Conservation (phyloP, 306 rosid genomes). For the Delonix regia region DNA sequence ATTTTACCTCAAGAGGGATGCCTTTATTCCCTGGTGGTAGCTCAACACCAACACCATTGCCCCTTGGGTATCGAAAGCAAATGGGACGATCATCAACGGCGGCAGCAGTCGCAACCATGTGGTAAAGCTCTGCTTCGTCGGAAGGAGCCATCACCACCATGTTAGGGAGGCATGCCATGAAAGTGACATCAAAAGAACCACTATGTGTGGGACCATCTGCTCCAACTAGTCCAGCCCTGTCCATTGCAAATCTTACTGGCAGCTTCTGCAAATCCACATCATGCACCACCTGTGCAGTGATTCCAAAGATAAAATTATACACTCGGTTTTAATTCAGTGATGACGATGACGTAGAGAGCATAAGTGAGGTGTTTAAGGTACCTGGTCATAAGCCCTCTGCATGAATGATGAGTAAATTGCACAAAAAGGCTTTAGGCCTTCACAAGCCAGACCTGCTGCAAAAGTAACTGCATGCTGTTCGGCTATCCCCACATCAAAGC, state of each 20-base stretch:
- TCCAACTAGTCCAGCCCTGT: slow-evolving; percentile 95
- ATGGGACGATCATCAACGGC: slow-evolving; percentile 89
- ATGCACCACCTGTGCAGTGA: slow-evolving; percentile 79
- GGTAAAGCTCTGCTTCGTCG: slow-evolving; percentile 16
- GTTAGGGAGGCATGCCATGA: slow-evolving; percentile 98
- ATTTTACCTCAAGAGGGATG: slow-evolving; percentile 39
- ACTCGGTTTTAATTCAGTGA: slow-evolving; percentile 17
- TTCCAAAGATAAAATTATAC: slow-evolving; percentile 3
- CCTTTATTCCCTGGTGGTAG: slow-evolving; percentile 69
- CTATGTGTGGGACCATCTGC: slow-evolving; percentile 93
- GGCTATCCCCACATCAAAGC: slow-evolving; percentile 97
- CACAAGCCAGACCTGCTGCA: slow-evolving; percentile 94
- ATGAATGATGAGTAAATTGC: slow-evolving; percentile 92
- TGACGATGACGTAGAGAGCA: background rate
- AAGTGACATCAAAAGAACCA: slow-evolving; percentile 90
- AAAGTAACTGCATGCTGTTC: slow-evolving; percentile 98
- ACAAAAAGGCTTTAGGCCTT: slow-evolving; percentile 91
- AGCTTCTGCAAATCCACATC: slow-evolving; percentile 95
- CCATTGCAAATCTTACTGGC: slow-evolving; percentile 96
- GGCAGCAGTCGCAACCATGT: slow-evolving; percentile 55
- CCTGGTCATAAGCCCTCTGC: slow-evolving; percentile 99
- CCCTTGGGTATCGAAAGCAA: slow-evolving; percentile 94
- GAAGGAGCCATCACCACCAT: slow-evolving; percentile 73
- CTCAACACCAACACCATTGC: slow-evolving; percentile 52
- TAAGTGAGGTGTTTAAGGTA: slow-evolving; percentile 34